Percentiles rank a stretch among this genome's conserved stretches.
Evolutionary conservation across 2,329 filamentous ascomycete species (phyloP).

Genomic region (Stylonectria norvegica): DNA sequence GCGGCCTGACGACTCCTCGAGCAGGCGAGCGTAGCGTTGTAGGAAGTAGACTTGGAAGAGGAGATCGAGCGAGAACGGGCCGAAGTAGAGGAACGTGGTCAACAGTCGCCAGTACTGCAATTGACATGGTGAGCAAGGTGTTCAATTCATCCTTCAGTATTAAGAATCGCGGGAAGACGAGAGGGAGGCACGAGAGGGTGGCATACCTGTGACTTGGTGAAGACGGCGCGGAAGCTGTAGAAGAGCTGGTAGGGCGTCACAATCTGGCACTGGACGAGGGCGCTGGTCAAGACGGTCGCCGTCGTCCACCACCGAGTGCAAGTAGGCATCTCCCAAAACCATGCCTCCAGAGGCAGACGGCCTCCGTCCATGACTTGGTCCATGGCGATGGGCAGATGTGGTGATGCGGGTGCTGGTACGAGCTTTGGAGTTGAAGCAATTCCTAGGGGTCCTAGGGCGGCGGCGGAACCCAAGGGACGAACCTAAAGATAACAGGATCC

Average conservation of each 20-base stretch:
- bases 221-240: conserved; percentile 91
- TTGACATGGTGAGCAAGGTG: conserved; percentile 12
- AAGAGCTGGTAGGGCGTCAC: conserved; percentile 93
- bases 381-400: no score
- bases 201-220: conserved; percentile 82
- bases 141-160: not conserved
- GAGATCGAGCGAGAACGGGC: conserved; percentile 87
- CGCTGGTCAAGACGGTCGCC: conserved; percentile 80
- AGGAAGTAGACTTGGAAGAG: conserved; percentile 98
- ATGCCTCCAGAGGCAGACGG: conserved; percentile 81
- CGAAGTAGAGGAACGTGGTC: conserved; percentile 96
- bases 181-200: conserved; percentile 1
- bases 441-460: no score
- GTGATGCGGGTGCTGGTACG: no score
- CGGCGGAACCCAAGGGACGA: no score
- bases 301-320: conserved; percentile 97
- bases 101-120: conserved; percentile 90
- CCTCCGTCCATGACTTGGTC: conserved; percentile 60
- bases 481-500: no score
- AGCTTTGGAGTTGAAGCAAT: no score
- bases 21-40: conserved; percentile 88
- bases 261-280: conserved; percentile 89
- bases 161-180: no score
- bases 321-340: conserved; percentile 98
- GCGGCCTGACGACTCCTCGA: conserved; percentile 90